phyloP scores from a whole-genome alignment of 2,329 filamentous ascomycete genomes.

The Colletotrichum simmondsii region DNA sequence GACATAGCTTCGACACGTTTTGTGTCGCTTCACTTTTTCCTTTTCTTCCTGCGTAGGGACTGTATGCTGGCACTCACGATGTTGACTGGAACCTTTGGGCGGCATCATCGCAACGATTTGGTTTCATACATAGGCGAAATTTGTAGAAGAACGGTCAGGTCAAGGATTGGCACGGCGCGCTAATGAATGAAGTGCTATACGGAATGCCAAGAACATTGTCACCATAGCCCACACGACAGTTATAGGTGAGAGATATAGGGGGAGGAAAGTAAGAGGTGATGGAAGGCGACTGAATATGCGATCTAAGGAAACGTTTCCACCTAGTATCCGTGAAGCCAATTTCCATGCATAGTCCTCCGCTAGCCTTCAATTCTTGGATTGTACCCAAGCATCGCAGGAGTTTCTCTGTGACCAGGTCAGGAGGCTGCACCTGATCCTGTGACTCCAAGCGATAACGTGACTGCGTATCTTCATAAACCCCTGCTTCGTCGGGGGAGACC shows the following conservation, averaged over 20 bases:
- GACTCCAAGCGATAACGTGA: constrained; percentile 30
- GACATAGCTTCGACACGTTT: constrained; percentile 2
- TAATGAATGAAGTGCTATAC: constrained; percentile 7
- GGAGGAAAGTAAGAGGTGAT: neutral
- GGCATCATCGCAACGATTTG: neutral
- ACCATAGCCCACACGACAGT: neutral
- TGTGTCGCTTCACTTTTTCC: neutral
- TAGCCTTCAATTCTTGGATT: constrained; percentile 28
- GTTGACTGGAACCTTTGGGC: neutral
- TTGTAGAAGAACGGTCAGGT: neutral
- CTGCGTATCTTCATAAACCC: constrained; percentile 32
- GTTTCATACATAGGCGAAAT: neutral
- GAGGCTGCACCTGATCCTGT: constrained; percentile 26
- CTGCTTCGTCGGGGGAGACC: constrained; percentile 20
- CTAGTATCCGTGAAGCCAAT: constrained; percentile 18
- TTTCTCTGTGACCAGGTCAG: constrained; percentile 7
- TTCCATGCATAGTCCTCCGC: constrained; percentile 22
- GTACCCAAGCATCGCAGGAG: constrained; percentile 26
- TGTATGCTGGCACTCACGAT: neutral
- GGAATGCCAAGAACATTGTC: neutral
- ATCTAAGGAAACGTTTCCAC: constrained; percentile 27
- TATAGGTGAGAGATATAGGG: neutral
- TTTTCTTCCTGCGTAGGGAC: too few species aligned
- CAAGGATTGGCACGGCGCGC: neutral
- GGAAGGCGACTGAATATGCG: constrained; percentile 17